Base-by-base conservation (phyloP, 495 filamentous ascomycete genomes). In the Pseudevernia furfuracea region DNA sequence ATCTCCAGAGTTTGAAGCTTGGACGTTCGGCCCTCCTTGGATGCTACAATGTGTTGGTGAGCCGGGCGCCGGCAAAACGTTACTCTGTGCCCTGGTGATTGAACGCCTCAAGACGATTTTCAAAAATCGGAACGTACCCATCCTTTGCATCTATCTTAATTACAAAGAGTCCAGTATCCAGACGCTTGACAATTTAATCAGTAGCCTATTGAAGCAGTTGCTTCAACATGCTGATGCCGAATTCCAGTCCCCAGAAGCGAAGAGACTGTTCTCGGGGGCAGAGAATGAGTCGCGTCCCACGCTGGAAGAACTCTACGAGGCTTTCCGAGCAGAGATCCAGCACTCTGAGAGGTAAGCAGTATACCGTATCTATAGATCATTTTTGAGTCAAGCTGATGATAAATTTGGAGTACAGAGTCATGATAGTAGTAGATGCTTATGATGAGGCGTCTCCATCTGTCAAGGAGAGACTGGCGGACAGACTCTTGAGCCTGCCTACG, bases 191-290 rank as follows among this genome's bases (percentile, higher is more conserved):
- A 70, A 70, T 36, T 37, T 74, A 10, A 56, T 71, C 12, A 67
- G 68, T 4, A 71, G 71, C 43, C 63, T 74, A 17, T 48, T 74
- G 6, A 71, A 71, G 57, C 72, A 74, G 46, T 37, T 74, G 53
- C 52, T 73, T 30, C 68, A 73, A 60, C 56, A 65, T 23, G 38
- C 49, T 2, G 60, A 66, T n/a, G 28, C 52, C 8, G 52, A 61
- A 7, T 64, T 63, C 34, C 28, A 30, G 36, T 66, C 69, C 9
- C 23, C 48, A 9, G 53, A 65, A 48, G 58, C 66, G 3, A 59
- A 55, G 10, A 53, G 64, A 34, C 58, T 68, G 11, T 71, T 63
- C 63, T 39, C 65, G 9, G 66, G 65, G 15, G 60, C 64, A 21
- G 62, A 49, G 21, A 62, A 61, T 23, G 63, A 62, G 63, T 53